Evolutionary conservation across 164 flowering plant species (phyloP).

Genomic region (Echeveria elegans): DNA sequence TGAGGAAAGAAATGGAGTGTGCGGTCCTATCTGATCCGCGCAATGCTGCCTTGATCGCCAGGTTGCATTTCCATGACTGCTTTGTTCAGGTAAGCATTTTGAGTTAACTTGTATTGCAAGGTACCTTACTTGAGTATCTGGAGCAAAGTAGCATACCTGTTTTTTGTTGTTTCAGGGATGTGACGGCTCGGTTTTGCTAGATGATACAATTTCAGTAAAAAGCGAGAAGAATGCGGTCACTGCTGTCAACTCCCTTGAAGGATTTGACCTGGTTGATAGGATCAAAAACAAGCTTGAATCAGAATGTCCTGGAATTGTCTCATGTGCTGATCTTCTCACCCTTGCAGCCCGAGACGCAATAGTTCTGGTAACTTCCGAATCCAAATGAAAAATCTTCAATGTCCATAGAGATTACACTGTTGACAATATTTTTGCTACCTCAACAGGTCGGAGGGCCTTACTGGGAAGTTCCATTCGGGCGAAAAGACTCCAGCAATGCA

Average conservation of each 20-base stretch:
- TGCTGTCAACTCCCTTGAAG: slow-evolving; percentile 52
- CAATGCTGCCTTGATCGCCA: slow-evolving; percentile 60
- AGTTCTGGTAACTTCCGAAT: slow-evolving; percentile 45
- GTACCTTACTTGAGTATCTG: too few relatives aligned
- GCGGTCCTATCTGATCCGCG: slow-evolving; percentile 66
- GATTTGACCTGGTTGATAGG: slow-evolving; percentile 59
- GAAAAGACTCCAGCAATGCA: slow-evolving; percentile 72
- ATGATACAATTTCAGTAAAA: slow-evolving; percentile 57
- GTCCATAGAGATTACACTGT: too few relatives aligned
- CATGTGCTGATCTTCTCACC: too few relatives aligned
- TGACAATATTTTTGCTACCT: too few relatives aligned
- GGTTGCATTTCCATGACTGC: slow-evolving; percentile 91
- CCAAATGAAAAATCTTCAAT: too few relatives aligned
- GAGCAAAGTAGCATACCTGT: too few relatives aligned
- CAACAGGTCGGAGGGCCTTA: too few relatives aligned
- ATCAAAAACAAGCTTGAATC: too few relatives aligned
- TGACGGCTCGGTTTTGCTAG: slow-evolving; percentile 83
- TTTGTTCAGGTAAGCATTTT: slow-evolving; percentile 62
- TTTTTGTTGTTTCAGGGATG: slow-evolving; percentile 70
- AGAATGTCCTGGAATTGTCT: too few relatives aligned
- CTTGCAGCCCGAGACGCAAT: too few relatives aligned
- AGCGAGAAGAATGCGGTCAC: slow-evolving; percentile 74
- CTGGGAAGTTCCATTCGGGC: slow-evolving; percentile 76
- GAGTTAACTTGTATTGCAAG: neutral
- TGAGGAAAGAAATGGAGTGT: slow-evolving; percentile 75